Evolutionary conservation across 768 basidiomycete species (phyloP), one percentile per base, ranked within the genome.

Genomic region (Cantharellus anzutake): DNA sequence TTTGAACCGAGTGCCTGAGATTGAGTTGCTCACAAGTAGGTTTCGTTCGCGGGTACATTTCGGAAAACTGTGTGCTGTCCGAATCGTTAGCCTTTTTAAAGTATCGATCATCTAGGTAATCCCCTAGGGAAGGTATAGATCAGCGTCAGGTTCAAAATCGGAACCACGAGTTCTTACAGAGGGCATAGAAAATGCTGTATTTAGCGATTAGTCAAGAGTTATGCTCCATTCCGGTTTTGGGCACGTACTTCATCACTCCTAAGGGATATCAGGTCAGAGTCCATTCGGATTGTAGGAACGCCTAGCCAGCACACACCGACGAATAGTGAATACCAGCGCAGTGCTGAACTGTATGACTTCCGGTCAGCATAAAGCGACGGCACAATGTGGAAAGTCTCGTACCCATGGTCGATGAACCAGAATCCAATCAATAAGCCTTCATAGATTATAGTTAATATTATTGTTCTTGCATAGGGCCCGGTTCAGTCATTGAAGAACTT

Each of bases 341-440:
- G 71, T 51, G 86, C 84, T 71, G 82, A 81, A 50, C 82, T 92
- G 64, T 41, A 67, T 41, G 20, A 67, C 64, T 11, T 48, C 44
- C 44, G 29, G 44, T 11, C 11, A 11, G 29, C 44, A 1, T 48
- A 29, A 48, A 29, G 11, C 52, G 51, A 2, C 11, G 51, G 29
- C 51, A 51, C 59, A 42, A 60, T 14, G 7, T 62, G 4, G 41
- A 42, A 56, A 37, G 57, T 37, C 57, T 75, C 83, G 64, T 69
- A 84, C 89, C 77, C 91, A 69, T 97, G 93, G 67, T 84, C 89
- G 51, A 92, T 81, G 68, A 94, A 96, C 92, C 93, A 96, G 64
- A 97, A 87, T 0, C 88, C 92, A 60, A 97, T 78, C 53, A 97
- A 74, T 34, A 96, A 71, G 4, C 79, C 90, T 70, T 96, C 91